Conservation (phyloP, 1,284 basidiomycete genomes). For the Schizophyllum amplum region DNA sequence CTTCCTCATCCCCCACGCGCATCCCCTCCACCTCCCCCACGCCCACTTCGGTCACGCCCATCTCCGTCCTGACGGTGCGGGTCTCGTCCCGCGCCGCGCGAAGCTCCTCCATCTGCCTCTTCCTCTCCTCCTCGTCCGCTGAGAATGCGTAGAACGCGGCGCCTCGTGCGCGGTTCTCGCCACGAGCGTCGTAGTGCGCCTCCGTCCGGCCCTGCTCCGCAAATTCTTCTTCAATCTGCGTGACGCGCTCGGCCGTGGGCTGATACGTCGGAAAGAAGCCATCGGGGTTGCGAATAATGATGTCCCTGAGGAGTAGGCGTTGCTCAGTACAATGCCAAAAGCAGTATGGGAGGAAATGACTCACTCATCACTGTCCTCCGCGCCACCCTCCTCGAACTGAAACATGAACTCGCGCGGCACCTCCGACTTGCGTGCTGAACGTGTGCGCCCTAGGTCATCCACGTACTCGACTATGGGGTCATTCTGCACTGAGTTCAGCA, state of each 20-base stretch:
- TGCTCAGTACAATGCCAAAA: conserved; percentile 7
- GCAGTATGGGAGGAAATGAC: conserved; percentile 18
- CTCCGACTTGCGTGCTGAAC: conserved; percentile 64
- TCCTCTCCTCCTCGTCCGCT: conserved; percentile 67
- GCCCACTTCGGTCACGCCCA: conserved; percentile 47
- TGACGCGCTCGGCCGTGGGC: conserved; percentile 71
- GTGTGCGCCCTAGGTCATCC: conserved; percentile 78
- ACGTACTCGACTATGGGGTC: conserved; percentile 80
- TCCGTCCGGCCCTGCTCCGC: conserved; percentile 68
- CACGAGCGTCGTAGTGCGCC: conserved; percentile 75
- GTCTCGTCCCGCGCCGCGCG: conserved; percentile 65
- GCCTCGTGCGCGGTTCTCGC: conserved; percentile 81
- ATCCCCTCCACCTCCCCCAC: conserved; percentile 66
- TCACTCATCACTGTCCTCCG: conserved; percentile 48
- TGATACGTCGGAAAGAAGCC: conserved; percentile 83
- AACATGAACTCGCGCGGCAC: conserved; percentile 61
- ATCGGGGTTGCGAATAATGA: conserved; percentile 55
- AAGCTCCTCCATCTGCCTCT: conserved; percentile 74
- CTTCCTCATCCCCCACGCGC: conserved; percentile 28
- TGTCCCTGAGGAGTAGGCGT: conserved; percentile 37
- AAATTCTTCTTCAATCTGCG: conserved; percentile 66
- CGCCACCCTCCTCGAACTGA: conserved; percentile 27
- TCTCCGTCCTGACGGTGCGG: conserved; percentile 48
- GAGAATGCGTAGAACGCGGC: conserved; percentile 90
- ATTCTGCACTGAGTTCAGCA: conserved; percentile 28